Conservation (phyloP, 768 basidiomycete genomes). For the Podaxis mareebaensis region DNA sequence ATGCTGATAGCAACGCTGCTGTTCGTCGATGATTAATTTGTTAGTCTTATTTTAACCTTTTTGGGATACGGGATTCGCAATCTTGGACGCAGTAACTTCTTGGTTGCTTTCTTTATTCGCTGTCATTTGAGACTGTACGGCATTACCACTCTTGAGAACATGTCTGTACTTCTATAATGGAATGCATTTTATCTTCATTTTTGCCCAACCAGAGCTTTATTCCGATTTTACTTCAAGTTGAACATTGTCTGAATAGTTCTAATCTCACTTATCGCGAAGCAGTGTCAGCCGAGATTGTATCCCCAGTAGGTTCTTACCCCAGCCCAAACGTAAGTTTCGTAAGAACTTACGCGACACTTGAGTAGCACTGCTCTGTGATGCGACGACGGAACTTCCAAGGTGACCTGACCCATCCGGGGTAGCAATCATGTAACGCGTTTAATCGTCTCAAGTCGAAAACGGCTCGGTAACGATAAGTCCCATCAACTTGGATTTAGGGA, state of each 20-base stretch:
- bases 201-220: neutral
- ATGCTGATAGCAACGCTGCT: constrained; percentile 1
- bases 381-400: neutral
- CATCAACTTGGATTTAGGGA: neutral
- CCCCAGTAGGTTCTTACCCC: neutral
- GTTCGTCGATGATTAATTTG: neutral
- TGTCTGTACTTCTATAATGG: neutral
- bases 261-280: neutral
- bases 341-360: neutral
- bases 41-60: neutral
- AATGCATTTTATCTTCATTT: neutral
- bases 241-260: neutral
- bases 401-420: neutral
- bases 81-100: neutral
- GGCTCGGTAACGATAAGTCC: neutral
- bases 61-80: neutral
- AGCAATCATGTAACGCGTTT: neutral
- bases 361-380: neutral
- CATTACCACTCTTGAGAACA: neutral
- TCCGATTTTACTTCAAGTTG: neutral
- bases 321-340: neutral
- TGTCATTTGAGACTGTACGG: neutral
- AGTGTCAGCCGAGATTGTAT: neutral
- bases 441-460: neutral
- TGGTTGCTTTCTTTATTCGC: neutral